These are phyloP conservation scores for Keithomyces neogunnii DNA, from an alignment of 2,329 filamentous ascomycete genomes.

Conservation along the genomic window DNA sequence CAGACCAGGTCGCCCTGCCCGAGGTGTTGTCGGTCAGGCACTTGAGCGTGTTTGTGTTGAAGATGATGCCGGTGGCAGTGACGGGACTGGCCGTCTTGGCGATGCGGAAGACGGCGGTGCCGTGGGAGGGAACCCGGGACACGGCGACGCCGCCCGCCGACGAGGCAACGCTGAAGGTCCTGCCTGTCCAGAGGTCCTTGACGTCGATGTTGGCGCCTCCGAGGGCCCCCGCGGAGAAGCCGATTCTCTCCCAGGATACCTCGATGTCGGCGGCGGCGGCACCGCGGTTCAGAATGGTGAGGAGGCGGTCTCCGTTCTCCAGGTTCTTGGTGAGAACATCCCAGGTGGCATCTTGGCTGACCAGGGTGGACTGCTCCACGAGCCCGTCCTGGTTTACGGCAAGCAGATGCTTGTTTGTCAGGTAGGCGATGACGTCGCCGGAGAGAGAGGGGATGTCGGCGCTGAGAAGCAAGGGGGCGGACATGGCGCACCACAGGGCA, in stretches of 20 bases:
- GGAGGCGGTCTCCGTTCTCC: slow-evolving; percentile 35
- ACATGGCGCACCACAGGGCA: slow-evolving; percentile 25
- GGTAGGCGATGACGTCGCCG: slow-evolving; percentile 23
- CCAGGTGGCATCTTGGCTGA: slow-evolving; percentile 31
- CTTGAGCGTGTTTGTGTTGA: slow-evolving; percentile 36
- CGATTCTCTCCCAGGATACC: slow-evolving; percentile 26
- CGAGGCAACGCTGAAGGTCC: slow-evolving; percentile 13
- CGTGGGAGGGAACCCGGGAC: slow-evolving; percentile 25
- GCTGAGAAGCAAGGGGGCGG: slow-evolving; percentile 27
- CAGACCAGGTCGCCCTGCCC: slow-evolving; percentile 21
- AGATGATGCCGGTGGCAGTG: slow-evolving; percentile 38
- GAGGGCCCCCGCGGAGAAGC: slow-evolving; percentile 21
- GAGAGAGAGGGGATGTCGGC: slow-evolving; percentile 29
- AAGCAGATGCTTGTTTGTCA: slow-evolving; percentile 33
- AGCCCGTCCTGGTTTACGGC: slow-evolving; percentile 32
- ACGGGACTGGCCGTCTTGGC: slow-evolving; percentile 18
- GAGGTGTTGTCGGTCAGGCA: slow-evolving; percentile 28
- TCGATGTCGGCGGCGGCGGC: slow-evolving; percentile 17
- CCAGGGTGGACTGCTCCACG: slow-evolving; percentile 36
- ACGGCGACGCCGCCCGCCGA: slow-evolving; percentile 13
- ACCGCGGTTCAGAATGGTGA: slow-evolving; percentile 38
- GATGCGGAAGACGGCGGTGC: slow-evolving; percentile 34
- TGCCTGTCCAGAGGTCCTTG: slow-evolving; percentile 35
- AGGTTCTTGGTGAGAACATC: slow-evolving; percentile 38
- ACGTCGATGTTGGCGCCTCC: slow-evolving; percentile 16